Evolutionary conservation across 306 rosid species (phyloP).

Genomic region (Cucurbita maxima): DNA sequence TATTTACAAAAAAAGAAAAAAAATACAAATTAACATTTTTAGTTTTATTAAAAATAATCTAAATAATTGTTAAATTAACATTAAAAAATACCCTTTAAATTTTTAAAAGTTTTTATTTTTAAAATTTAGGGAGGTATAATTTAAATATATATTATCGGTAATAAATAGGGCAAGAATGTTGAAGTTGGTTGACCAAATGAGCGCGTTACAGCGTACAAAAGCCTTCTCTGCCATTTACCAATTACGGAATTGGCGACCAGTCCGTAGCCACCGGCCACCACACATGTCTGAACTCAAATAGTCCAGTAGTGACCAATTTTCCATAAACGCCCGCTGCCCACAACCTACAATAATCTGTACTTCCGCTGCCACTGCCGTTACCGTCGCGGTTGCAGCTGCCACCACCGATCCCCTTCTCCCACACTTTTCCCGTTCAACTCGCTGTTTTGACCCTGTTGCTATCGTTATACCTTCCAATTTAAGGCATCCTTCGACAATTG

Average conservation of each 20-base stretch:
- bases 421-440: not conserved
- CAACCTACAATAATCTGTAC: not conserved
- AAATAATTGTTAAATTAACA: too few species aligned
- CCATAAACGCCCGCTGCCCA: not conserved
- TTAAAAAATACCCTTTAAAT: too few species aligned
- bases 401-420: not conserved
- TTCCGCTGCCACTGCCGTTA: not conserved
- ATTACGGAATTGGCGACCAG: not conserved
- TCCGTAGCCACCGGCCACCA: not conserved
- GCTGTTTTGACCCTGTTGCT: not conserved
- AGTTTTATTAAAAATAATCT: too few species aligned
- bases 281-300: not conserved
- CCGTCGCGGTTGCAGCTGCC: not conserved
- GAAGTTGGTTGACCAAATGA: too few species aligned
- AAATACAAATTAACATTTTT: too few species aligned
- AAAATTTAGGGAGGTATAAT: too few species aligned
- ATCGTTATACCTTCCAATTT: not conserved
- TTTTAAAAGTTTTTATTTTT: too few species aligned
- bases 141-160: too few species aligned
- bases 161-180: too few species aligned
- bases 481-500: not conserved
- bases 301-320: not conserved
- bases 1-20: too few species aligned
- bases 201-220: not conserved
- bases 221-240: not conserved